Evolutionary conservation across 192 early-diverging fungal genomes (phyloP).

Genomic region (Gaertneriomyces sp.): DNA sequence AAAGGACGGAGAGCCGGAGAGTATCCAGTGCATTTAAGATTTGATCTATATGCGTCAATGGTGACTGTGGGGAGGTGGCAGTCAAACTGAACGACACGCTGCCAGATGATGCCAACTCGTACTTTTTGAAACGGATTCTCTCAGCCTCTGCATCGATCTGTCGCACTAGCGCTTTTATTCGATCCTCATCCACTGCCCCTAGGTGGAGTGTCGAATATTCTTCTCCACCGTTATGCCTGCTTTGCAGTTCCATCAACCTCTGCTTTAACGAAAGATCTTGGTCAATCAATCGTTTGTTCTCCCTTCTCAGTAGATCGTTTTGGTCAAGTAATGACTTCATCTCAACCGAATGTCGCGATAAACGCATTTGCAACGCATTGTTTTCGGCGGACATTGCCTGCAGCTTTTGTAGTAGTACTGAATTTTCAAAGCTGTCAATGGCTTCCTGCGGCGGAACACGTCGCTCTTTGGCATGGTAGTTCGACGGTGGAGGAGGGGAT

Average conservation of each 20-base stretch:
- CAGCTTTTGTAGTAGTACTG: no score
- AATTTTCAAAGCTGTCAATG: no score
- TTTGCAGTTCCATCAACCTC: conserved; percentile 10
- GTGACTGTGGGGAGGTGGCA: no score
- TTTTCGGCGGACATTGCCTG: not conserved
- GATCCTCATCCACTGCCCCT: not conserved
- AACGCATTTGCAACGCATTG: conserved; percentile 27
- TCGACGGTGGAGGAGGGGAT: no score
- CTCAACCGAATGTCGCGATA: conserved; percentile 43
- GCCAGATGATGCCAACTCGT: not conserved
- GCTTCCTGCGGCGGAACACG: no score
- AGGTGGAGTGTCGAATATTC: conserved; percentile 3
- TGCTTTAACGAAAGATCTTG: conserved; percentile 28
- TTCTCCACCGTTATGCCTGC: not conserved
- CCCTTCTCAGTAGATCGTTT: conserved; percentile 30
- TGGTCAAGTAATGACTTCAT: conserved; percentile 40
- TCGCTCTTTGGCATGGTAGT: no score
- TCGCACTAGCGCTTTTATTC: not conserved
- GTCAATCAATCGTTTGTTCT: conserved; percentile 37
- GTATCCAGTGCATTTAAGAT: not conserved
- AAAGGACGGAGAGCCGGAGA: not conserved
- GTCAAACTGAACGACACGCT: no score
- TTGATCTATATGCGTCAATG: not conserved
- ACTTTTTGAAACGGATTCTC: conserved; percentile 2
- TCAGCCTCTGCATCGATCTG: conserved; percentile 2